Evolutionary conservation across 2,329 filamentous ascomycete species (phyloP), one percentile per base, ranked within the genome.

Genomic region (Aspergillus sp.): DNA sequence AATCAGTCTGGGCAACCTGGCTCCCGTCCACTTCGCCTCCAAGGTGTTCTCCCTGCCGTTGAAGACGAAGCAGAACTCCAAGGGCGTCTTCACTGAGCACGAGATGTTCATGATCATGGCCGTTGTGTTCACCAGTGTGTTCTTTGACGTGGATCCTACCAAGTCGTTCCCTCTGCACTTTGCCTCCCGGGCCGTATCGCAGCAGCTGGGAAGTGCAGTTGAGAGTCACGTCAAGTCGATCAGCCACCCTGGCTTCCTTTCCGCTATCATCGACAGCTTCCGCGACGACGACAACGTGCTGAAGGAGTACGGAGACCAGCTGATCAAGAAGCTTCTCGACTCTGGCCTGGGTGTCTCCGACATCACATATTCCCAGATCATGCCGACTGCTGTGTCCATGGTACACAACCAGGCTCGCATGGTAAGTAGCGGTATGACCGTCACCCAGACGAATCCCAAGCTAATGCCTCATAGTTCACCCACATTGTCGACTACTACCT

Each of bases 401-500:
- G 84, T 89, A 6, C 85, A 88, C 1, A 88, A 84, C 61, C 87
- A 91, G 66, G 85, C 82, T 1, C 83, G 88, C 63, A 77, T 88
- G 62, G 81, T 85, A 71, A 71, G 79, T 74, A 17, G 34, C 10
- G 45, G 36, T 16, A 20, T 61, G 69, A 42, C 72, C 23, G 17
- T 43, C 4, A 36, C 55, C 14, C 29, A 19, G 5, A 25, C 13
- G n/a, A n/a, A n/a, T 14, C 13, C 4, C 1, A 11, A n/a, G 0
- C 38, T 57, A 20, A 45, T 16, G 4, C 32, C 20, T 5, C 3
- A 23, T 46, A 85, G 78, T 90, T 91, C 65, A 83, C 86, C 1
- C 86, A 89, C 72, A 79, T 87, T 2, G 76, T 91, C 16, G 88
- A 91, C 65, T 91, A 83, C 72, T 91, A 88, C 65, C 78, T 91